Percentiles rank a stretch among this genome's conserved stretches.
These are phyloP conservation scores for Halophytophthora polymorphica DNA, from an alignment of 352 stramenopile genomes.

Conservation along the genomic window DNA sequence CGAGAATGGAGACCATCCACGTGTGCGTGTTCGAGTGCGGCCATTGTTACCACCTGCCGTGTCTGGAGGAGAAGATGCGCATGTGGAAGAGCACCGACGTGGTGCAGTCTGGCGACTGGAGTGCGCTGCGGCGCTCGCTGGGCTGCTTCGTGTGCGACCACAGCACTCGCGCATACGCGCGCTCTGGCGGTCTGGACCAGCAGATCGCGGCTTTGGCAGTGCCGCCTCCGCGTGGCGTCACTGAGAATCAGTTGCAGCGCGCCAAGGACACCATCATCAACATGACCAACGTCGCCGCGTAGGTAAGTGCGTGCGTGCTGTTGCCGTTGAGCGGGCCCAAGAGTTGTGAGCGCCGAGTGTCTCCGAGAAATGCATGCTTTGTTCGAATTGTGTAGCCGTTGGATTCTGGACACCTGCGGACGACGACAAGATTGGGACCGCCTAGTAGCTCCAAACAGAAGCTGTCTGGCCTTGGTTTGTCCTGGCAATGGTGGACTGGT, in stretches of 20 bases:
- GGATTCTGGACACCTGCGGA: no score
- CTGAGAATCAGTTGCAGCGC: slow-evolving; percentile 66
- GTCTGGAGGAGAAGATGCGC: slow-evolving; percentile 83
- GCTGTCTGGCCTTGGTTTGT: no score
- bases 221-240: slow-evolving; percentile 45
- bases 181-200: slow-evolving; percentile 34
- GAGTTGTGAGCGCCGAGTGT: neutral
- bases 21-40: slow-evolving; percentile 83
- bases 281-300: slow-evolving; percentile 22
- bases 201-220: slow-evolving; percentile 33
- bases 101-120: slow-evolving; percentile 42
- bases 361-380: no score
- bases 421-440: no score
- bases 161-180: slow-evolving; percentile 57
- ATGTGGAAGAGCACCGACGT: slow-evolving; percentile 78
- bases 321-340: neutral
- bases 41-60: slow-evolving; percentile 78
- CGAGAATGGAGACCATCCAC: slow-evolving; percentile 49
- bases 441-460: no score
- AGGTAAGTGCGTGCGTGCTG: neutral
- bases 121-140: slow-evolving; percentile 36
- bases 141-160: slow-evolving; percentile 85
- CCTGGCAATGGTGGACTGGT: no score
- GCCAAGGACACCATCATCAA: slow-evolving; percentile 59
- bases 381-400: no score